Conservation (phyloP, 2,329 filamentous ascomycete species). For the Phaeosphaeria sp. region DNA sequence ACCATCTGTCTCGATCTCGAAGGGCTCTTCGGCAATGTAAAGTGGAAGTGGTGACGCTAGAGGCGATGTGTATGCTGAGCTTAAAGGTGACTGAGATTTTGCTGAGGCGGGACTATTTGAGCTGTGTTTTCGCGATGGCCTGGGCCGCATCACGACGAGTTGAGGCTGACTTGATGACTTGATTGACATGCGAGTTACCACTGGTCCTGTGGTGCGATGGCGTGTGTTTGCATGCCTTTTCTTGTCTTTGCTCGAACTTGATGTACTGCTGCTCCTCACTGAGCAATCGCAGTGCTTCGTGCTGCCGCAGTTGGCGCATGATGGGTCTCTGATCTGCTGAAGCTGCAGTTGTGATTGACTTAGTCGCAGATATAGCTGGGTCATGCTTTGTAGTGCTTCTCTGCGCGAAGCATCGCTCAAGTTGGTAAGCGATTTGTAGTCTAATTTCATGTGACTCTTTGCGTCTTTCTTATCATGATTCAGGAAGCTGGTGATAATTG, state of each 20-base stretch:
- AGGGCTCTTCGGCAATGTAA: constrained; percentile 33
- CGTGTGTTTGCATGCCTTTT: constrained; percentile 29
- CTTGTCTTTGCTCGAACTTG: constrained; percentile 28
- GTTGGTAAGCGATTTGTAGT: constrained; percentile 54
- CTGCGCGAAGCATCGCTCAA: constrained; percentile 54
- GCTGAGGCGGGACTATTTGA: constrained; percentile 30
- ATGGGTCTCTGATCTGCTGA: constrained; percentile 24
- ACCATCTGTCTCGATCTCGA: constrained; percentile 18
- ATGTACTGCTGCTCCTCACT: constrained; percentile 14
- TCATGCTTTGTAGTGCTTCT: constrained; percentile 53
- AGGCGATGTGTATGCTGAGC: constrained; percentile 31
- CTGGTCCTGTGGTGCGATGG: constrained; percentile 31
- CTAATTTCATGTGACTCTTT: constrained; percentile 43
- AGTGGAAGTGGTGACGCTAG: constrained; percentile 31
- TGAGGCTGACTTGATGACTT: constrained; percentile 43
- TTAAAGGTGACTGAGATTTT: constrained; percentile 23
- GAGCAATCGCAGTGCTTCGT: constrained; percentile 32
- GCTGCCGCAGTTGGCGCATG: constrained; percentile 33
- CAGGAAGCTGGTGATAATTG: constrained; percentile 55
- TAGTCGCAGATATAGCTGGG: constrained; percentile 49
- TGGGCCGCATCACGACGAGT: constrained; percentile 47
- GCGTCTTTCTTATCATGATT: constrained; percentile 42
- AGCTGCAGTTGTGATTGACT: constrained; percentile 46
- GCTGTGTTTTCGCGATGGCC: constrained; percentile 33
- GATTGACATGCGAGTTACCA: constrained; percentile 40